Base-by-base conservation (phyloP, 179 eudicot genomes). In the Vitellaria paradoxa region DNA sequence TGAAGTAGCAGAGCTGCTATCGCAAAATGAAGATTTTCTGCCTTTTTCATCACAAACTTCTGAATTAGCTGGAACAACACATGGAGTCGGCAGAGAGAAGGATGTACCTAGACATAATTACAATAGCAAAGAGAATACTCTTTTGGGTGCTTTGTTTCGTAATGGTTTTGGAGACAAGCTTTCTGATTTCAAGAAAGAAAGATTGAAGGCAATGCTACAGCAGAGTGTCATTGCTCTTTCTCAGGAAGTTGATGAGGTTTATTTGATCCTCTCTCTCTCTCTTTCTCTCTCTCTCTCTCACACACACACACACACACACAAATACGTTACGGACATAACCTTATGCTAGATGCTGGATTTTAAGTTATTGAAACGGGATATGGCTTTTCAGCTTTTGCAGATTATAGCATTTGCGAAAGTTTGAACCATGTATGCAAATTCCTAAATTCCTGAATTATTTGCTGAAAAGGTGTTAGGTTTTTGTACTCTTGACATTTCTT, bases 181-280 rank as follows among this genome's bases (percentile, higher is more conserved):
- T 83, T 82, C 91, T n/a, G 87, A 79, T 56, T 71, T 67, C 40
- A 87, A 80, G 77, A 84, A 50, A 71, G 96, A 87, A 74, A 81
- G 87, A 76, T 82, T 93, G 77, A 86, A 82, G 80, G 78, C 88
- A 63, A 73, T 89, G 82, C 84, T 91, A 74, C 82, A 85, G 78
- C 85, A 91, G 74, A 76, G 88, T 83, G 88, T 82, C 11, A 49
- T 74, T 59, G 80, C 82, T 69, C 83, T 93, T 66, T 52, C 87
- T 5, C 75, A 81, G 20, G 98, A 90, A 81, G 90, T 90, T 83
- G 91, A 90, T 81, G 96, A 91, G 93, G 97, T 91, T 86, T 65
- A 13, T 72, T 55, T 76, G 21, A 53, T 61, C 11, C 67, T 68
- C 69, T 67, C 10, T 65, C n/a, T 53, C 56, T 57, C 24, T 65